Evolutionary conservation across 1,139 yeast genomes (phyloP).

Genomic region (Geotrichum cucujoidarum): DNA sequence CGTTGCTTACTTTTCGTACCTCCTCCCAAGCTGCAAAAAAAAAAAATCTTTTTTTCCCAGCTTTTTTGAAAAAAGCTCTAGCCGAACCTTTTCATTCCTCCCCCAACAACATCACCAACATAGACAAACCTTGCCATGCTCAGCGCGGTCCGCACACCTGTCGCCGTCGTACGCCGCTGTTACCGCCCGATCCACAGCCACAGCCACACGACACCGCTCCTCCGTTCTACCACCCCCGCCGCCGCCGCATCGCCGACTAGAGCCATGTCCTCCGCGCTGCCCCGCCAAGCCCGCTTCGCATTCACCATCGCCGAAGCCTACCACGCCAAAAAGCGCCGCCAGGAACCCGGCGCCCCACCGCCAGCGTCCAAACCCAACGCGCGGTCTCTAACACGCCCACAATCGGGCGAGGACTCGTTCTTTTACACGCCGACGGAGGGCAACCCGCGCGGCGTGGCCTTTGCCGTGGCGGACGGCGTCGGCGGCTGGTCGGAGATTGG

Average conservation of each 20-base stretch:
- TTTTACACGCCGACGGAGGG: constrained; percentile 47
- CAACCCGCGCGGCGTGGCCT: constrained; percentile 47
- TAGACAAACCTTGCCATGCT: too few species aligned
- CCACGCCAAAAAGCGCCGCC: constrained; percentile 2
- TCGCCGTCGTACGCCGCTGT: too few species aligned
- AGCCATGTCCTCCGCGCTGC: neutral
- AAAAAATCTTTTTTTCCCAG: too few species aligned
- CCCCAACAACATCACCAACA: too few species aligned
- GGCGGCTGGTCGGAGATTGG: constrained; percentile 97
- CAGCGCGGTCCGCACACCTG: too few species aligned
- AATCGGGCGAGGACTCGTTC: constrained; percentile 75
- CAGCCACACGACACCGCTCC: too few species aligned
- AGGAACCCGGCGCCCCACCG: neutral
- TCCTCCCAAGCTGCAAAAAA: too few species aligned
- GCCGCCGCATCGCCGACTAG: neutral
- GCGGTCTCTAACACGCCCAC: neutral
- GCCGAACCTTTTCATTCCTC: too few species aligned
- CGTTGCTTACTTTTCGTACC: too few species aligned
- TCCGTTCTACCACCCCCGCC: too few species aligned
- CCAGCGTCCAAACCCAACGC: neutral
- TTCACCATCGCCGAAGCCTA: constrained; percentile 8
- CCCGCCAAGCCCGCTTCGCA: neutral
- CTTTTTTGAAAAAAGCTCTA: too few species aligned
- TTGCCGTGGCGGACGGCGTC: constrained; percentile 96
- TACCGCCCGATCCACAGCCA: too few species aligned